phyloP scores from a whole-genome alignment of 2,329 filamentous ascomycete species.

The Ascochyta lentis region DNA sequence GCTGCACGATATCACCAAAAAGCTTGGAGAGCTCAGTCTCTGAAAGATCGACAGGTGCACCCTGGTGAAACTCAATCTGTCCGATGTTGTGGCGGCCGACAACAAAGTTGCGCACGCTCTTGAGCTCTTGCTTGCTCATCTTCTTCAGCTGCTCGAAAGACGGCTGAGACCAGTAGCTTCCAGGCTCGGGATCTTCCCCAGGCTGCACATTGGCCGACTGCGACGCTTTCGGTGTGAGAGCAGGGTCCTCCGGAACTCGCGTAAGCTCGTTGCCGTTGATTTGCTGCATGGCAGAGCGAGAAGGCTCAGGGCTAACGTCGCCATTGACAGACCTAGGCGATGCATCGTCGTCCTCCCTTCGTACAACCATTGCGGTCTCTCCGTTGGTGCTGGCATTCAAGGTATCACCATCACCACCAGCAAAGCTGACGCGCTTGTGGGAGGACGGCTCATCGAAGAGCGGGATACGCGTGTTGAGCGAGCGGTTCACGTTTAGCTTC shows the following conservation, averaged over 20 bases:
- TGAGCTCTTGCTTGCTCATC: slow-evolving; percentile 81
- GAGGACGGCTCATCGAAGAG: slow-evolving; percentile 64
- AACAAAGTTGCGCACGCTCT: slow-evolving; percentile 74
- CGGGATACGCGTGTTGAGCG: slow-evolving; percentile 70
- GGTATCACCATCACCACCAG: slow-evolving; percentile 59
- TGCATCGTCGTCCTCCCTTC: slow-evolving; percentile 56
- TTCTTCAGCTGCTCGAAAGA: slow-evolving; percentile 74
- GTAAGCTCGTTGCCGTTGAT: slow-evolving; percentile 77
- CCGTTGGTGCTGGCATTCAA: slow-evolving; percentile 52
- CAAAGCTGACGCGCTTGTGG: slow-evolving; percentile 87
- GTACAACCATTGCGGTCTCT: slow-evolving; percentile 58
- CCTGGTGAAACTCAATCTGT: slow-evolving; percentile 73
- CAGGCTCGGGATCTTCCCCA: slow-evolving; percentile 63
- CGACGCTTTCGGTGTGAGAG: slow-evolving; percentile 46
- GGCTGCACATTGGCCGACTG: slow-evolving; percentile 40
- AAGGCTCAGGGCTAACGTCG: slow-evolving; percentile 40
- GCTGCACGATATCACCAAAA: slow-evolving; percentile 75
- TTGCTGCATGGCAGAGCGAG: slow-evolving; percentile 72
- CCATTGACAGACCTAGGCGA: slow-evolving; percentile 61
- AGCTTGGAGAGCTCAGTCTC: slow-evolving; percentile 81
- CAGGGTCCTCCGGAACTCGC: slow-evolving; percentile 76
- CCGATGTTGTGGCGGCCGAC: slow-evolving; percentile 86
- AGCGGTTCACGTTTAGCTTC: slow-evolving; percentile 90
- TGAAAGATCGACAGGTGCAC: slow-evolving; percentile 74
- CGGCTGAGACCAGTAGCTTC: slow-evolving; percentile 88